Base-by-base conservation (phyloP, 352 stramenopile genomes). In the Phytophthora multivora region DNA sequence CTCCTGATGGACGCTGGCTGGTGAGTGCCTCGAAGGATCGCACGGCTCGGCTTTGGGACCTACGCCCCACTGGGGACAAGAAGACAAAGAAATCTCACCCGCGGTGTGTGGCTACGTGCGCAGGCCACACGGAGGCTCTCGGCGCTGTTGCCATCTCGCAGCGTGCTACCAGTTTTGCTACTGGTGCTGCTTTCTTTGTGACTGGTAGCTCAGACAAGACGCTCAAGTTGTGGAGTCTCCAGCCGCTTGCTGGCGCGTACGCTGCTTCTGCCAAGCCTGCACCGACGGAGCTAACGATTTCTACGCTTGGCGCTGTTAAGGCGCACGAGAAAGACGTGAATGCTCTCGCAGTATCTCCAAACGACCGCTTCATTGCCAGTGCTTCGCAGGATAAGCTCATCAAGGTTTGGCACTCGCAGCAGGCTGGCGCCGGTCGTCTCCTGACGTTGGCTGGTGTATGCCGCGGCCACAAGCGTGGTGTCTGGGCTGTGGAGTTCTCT, bases 321-420 rank as follows among this genome's bases (percentile, higher is more conserved):
- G 92, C 83, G 19, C 91, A 98, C 70, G 89, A 97, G 36, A 99
- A 99, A 79, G 97, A 99, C 72, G 97, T 99, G 41, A 99, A 99
- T 63, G 82, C 84, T 4, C 53, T 97, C 5, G 91, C 95, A 3
- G 77, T 99, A n/a, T 90, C 96, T 19, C 97, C 97, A 4, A 99
- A 99, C 69, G 97, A 99, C 63, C 96, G 92, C 3, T 83, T 99
- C 12, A 90, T 99, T 51, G 98, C 97, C 7, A 98, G 93, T 69
- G 97, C 94, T 11, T 98, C 91, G 45, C 96, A 99, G 77, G 98
- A 99, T 78, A 99, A 99, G 68, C 95, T 96, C 26, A 97, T 99
- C 40, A 99, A 99, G 71, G 75, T 99, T 30, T 99, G 97, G 97
- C 82, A 90, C 60, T 77, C 90, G 15, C 81, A 86, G 60, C 66